These are phyloP conservation scores for Triticum aestivum DNA, from an alignment of 176 grass and related monocot species.

Conservation along the genomic window IWGSC_CS_RefSeq_v2.1 NC_057804.1:36754511-36755010, in stretches of 20 bases:
- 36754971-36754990: not conserved
- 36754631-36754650: not conserved
- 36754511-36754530: conserved; percentile 81
- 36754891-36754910: not conserved
- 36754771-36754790: conserved; percentile 5
- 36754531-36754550: conserved; percentile 25
- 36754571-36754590: conserved; percentile 14
- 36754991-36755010: not conserved
- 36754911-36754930: not conserved
- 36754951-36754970: not conserved
- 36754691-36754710: not conserved
- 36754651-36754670: not conserved
- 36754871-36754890: not conserved
- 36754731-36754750: conserved; percentile 1
- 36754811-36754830: conserved; percentile 10
- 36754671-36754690: not conserved
- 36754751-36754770: not conserved
- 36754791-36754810: not conserved
- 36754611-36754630: not conserved
- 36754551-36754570: not conserved
- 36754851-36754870: not conserved
- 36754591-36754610: conserved; percentile 8
- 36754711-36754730: not conserved
- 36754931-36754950: not conserved
- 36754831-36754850: not conserved